Evolutionary conservation across 257 asterid genomes (phyloP).

Genomic region (Solanum pinnatisectum): DNA sequence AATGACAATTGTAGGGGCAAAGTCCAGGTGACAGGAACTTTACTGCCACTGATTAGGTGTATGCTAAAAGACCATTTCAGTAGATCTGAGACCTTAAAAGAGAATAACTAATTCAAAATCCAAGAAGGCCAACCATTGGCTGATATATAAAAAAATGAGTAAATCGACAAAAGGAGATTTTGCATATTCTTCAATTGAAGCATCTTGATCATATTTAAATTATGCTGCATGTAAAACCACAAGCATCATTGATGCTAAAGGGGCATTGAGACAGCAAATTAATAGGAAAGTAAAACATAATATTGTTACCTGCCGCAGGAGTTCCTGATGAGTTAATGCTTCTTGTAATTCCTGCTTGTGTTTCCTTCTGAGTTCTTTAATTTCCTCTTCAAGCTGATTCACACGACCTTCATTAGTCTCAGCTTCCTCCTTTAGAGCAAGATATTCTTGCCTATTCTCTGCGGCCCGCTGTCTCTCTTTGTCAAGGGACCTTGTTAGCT

Average conservation of each 20-base stretch:
- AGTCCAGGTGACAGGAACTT: background rate
- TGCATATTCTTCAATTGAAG: background rate
- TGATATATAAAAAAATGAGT: background rate
- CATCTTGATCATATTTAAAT: background rate
- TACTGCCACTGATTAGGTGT: background rate
- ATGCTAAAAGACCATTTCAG: background rate
- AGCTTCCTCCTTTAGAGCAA: slow-evolving; percentile 92
- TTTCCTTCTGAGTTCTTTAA: slow-evolving; percentile 69
- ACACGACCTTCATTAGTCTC: slow-evolving; percentile 84
- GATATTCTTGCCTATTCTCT: slow-evolving; percentile 86
- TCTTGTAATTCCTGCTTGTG: slow-evolving; percentile 92
- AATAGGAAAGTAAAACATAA: background rate
- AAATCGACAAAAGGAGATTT: background rate
- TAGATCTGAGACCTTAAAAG: background rate
- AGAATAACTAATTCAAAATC: background rate
- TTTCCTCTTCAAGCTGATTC: slow-evolving; percentile 69
- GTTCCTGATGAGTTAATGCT: slow-evolving; percentile 69
- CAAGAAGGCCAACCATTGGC: background rate
- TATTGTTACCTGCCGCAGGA: slow-evolving; percentile 64
- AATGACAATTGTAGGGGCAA: background rate
- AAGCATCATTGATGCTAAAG: background rate
- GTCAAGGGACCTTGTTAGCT: slow-evolving; percentile 75
- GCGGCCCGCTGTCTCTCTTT: slow-evolving; percentile 91
- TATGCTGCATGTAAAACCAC: background rate
- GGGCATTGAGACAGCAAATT: background rate